Evolutionary conservation across 148 eudicot species (phyloP), one percentile per base, ranked within the genome.

Genomic region (Nepenthes gracilis): DNA sequence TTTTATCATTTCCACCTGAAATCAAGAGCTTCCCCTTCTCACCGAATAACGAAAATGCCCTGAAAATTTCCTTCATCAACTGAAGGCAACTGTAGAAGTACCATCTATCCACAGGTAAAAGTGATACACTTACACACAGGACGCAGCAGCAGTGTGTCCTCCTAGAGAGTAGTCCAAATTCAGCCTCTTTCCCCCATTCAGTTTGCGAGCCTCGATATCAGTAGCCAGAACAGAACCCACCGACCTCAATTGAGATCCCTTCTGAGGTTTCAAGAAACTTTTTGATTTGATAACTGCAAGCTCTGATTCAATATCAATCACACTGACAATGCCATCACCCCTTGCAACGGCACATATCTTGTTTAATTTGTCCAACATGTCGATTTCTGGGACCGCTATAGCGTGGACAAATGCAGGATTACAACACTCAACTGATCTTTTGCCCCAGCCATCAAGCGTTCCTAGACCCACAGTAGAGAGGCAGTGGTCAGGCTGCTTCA

Each of bases 341-440:
- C 93, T 81, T 52, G 93, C 99, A 62, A 83, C 88, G 36, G 80
- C 87, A 74, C 95, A 89, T 48, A 84, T 65, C 77, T 89, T 86
- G 61, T 81, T 96, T 47, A 80, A 55, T 73, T 71, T 89, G 34
- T 86, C 92, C 58, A 74, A 77, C 80, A 87, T 80, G 65, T 94
- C 99, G 57, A 61, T 63, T 66, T 94, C 95, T 34, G 99, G 99
- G 64, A 86, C 82, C 23, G 87, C 87, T 57, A 89, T 75, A 53
- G 99, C 80, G 80, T 94, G 99, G 64, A 94, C 80, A 74, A 94
- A 94, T 58, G 97, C 80, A 51, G 99, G 99, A 69, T 89, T 94
- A 72, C 64, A 80, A 49, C 74, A 73, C 70, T 85, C 97, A 58
- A 78, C 86, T 9, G 67, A 64, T 56, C 64, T 75, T 58, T 52